Conservation (phyloP, 2,329 filamentous ascomycete species). For the Botryotinia globosa region DNA sequence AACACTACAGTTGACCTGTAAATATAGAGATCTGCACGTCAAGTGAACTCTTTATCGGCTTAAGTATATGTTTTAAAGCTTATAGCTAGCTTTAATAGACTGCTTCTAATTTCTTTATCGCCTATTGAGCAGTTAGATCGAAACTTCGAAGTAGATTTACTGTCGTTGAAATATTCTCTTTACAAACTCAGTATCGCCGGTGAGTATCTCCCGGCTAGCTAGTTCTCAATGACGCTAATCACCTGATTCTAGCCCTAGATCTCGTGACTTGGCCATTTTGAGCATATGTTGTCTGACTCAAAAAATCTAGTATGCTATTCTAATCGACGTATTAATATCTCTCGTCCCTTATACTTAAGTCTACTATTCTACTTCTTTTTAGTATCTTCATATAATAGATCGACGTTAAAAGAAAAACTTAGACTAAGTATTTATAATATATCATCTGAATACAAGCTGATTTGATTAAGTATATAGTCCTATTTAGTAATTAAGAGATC, state of each 20-base stretch:
- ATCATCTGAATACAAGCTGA: not conserved
- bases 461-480: fast-evolving
- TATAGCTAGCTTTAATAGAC: not conserved
- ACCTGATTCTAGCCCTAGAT: not conserved
- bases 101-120: not conserved
- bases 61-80: fast-evolving
- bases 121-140: too few relatives aligned
- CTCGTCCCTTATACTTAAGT: fast-evolving
- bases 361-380: not conserved
- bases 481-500: not conserved
- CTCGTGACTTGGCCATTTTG: not conserved
- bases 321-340: fast-evolving
- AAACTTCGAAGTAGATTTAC: too few relatives aligned
- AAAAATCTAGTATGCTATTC: not conserved
- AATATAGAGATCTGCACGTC: not conserved
- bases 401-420: fast-evolving
- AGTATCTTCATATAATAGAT: not conserved
- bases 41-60: not conserved
- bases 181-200: too few relatives aligned
- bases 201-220: not conserved
- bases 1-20: not conserved
- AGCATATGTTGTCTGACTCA: not conserved
- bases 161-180: too few relatives aligned
- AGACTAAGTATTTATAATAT: not conserved
- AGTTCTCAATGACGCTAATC: not conserved